Evolutionary conservation across 164 flowering plant species (phyloP), one percentile per base, ranked within the genome.

Genomic region (Chimonanthus salicifolius): DNA sequence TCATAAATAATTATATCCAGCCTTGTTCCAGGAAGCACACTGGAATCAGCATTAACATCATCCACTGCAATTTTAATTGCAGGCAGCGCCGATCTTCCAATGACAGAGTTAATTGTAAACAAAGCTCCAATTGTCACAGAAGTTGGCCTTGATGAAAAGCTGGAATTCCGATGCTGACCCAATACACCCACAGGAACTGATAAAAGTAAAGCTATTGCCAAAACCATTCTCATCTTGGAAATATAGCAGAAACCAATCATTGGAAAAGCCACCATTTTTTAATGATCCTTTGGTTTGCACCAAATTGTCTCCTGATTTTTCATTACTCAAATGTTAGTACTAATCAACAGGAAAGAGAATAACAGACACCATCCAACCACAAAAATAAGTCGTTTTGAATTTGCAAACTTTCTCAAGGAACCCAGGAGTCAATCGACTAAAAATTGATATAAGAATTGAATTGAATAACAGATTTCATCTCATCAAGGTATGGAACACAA

Each of bases 1-100:
- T 91, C 91, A 44, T 81, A 85, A 2, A 80, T 50, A 58, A 79
- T 45, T 11, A 89, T 4, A 6, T 87, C 83, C 79, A 92, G 71
- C 67, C 71, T 78, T 0, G 81, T 87, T 33, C 88, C 87, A 1
- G 74, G 45, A 51, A 92, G 90, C 74, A 91, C 69, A 70, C 49
- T 81, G 0, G 87, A 49, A 78, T 89, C 78, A 13, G 91, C 78
- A 82, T 92, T 92, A 18, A 92, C 87, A 81, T 91, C 98, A 71
- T 82, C 84, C 48, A 89, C 75, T 0, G 98, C 98, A 71, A 87
- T 87, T n/a, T 2, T 18, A 78, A 92, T 83, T 3, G 88, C 98
- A 33, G 86, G 83, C 62, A 49, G 76, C 15, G 87, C 89, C 0
- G 85, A 85, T 81, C 82, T 79, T 46, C 98, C 98, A 68, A 89